A percentile compares a stretch with the other conserved stretches of the same genome.
These are phyloP conservation scores for Fraxinus sp. DNA, from an alignment of 305 asterid genomes.

Conservation along the genomic window DNA sequence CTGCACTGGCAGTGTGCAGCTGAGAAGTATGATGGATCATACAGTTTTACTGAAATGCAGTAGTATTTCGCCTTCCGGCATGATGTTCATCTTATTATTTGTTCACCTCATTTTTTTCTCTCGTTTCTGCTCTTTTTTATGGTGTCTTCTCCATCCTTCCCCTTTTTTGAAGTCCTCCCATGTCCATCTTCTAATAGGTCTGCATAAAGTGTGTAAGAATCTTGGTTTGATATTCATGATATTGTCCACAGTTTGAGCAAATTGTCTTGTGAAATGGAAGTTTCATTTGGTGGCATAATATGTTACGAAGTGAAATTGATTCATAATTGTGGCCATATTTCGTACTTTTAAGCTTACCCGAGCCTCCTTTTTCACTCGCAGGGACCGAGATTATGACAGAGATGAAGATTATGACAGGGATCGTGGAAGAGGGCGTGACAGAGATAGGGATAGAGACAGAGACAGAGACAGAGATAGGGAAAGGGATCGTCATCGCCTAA, in stretches of 20 bases:
- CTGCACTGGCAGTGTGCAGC: conserved; percentile 99
- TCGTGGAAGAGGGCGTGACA: conserved; percentile 60
- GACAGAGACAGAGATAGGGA: conserved; percentile 31
- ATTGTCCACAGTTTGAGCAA: background rate
- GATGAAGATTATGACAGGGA: conserved; percentile 64
- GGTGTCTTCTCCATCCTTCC: background rate
- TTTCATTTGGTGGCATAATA: background rate
- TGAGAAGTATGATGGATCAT: conserved; percentile 95
- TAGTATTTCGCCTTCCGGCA: background rate
- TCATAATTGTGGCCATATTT: background rate
- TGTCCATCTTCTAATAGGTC: background rate
- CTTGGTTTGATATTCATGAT: background rate
- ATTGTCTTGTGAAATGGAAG: background rate
- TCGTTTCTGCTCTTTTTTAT: background rate
- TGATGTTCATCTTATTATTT: conserved; percentile 10
- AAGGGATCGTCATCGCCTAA: conserved; percentile 57
- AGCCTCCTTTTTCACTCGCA: conserved; percentile 21
- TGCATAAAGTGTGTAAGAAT: background rate
- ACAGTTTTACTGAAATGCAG: conserved; percentile 33
- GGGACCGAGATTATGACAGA: conserved; percentile 58
- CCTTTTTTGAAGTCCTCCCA: background rate
- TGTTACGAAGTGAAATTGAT: background rate
- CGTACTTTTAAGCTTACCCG: background rate
- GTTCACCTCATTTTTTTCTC: background rate
- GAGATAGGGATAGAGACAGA: conserved; percentile 44